Percentiles rank a stretch among this genome's conserved stretches.
Conservation (phyloP, 179 eudicot genomes). For the Silene vulgaris region DNA sequence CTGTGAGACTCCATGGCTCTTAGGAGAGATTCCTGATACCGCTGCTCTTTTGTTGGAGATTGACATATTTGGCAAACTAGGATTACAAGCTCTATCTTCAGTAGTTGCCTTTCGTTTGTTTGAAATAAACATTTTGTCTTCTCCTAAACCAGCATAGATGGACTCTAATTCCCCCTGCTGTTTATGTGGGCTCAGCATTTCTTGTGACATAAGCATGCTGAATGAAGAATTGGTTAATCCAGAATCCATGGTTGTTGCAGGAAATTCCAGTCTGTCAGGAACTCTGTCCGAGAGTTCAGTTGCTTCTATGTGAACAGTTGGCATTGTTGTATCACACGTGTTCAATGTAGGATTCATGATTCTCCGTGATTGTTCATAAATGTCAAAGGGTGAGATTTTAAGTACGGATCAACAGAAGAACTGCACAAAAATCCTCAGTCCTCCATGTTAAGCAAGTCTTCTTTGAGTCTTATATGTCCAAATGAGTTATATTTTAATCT, state of each 20-base stretch:
- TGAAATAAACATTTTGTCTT: background rate
- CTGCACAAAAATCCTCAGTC: slow-evolving; percentile 9
- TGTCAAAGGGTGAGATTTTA: background rate
- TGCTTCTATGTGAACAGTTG: background rate
- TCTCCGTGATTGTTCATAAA: slow-evolving; percentile 6
- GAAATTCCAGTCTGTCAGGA: slow-evolving; percentile 1
- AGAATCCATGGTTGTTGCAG: slow-evolving; percentile 13
- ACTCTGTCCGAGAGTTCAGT: background rate
- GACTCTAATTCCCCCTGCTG: slow-evolving; percentile 15
- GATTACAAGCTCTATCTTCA: slow-evolving; percentile 1
- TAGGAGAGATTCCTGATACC: slow-evolving; percentile 3
- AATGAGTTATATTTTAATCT: slow-evolving; percentile 14
- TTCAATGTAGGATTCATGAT: slow-evolving; percentile 10
- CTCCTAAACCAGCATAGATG: background rate
- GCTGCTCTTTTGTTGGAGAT: slow-evolving; percentile 17
- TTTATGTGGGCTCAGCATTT: slow-evolving; percentile 16
- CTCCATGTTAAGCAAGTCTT: background rate
- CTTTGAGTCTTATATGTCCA: background rate
- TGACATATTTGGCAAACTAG: slow-evolving; percentile 9
- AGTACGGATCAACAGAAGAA: background rate
- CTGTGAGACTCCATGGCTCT: background rate
- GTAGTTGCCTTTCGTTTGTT: slow-evolving; percentile 17
- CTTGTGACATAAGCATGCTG: slow-evolving; percentile 22
- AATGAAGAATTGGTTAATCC: slow-evolving; percentile 9
- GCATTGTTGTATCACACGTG: slow-evolving; percentile 12